Evolutionary conservation across 2,329 filamentous ascomycete genomes (phyloP), one percentile per base, ranked within the genome.

Genomic region (Fusarium sp.): DNA sequence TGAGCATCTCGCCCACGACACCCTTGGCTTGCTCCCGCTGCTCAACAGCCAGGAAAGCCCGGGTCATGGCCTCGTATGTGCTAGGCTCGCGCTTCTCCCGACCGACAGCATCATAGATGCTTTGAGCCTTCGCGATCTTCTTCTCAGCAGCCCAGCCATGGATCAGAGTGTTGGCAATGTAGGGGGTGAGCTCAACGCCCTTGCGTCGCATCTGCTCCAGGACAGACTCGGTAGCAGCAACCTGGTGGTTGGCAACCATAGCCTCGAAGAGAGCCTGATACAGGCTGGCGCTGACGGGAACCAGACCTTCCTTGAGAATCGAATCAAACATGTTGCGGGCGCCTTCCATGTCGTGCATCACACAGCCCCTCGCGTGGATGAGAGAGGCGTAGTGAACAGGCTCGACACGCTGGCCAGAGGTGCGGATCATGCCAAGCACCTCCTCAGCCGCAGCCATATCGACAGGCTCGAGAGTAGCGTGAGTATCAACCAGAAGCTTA

Each of bases 51-150:
- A 99, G 90, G 84, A 93, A 98, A 1, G 97, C 97, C 54, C 97
- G 90, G 6, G 95, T 98, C 97, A 99, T 99, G 45, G 96, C 95
- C 85, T 99, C 97, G 83, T 99, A 99, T 6, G 97, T 99, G 86
- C 95, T 98, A 5, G 97, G 97, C 86, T 99, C 97, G 67, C 97
- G 92, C 85, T 92, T 95, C 64, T 92, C 89, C 31, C 91, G 89
- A 10, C 92, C 90, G 5, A 99, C 92, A n/a, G 89, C 88, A 68
- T 93, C 89, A 81, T 97, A 99, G 71, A 98, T 92, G 27, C 89
- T 85, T 80, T 92, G 91, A 20, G 95, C 94, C 83, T 95, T 95
- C 69, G 86, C 84, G 52, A 98, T 93, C 73, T 97, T 90, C 84
- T 93, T 93, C 82, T 94, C 93, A 16, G 92, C 89, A 24, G 96